phyloP scores from a whole-genome alignment of 2,329 filamentous ascomycete species.

The Delphinella strobiligena region DNA sequence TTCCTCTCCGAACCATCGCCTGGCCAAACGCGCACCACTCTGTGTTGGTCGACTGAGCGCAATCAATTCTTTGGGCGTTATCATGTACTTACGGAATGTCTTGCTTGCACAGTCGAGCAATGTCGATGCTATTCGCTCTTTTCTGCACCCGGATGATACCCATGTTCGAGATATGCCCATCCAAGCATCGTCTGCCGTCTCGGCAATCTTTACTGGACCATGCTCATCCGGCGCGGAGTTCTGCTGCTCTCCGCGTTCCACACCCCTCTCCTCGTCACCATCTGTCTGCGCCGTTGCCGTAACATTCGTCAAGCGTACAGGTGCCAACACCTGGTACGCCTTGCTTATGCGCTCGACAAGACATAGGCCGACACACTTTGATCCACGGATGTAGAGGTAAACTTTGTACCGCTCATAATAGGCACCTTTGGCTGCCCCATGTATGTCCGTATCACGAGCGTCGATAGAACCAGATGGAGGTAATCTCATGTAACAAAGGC shows the following conservation, averaged over 20 bases:
- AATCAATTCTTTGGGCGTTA: slow-evolving; percentile 41
- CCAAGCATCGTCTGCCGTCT: slow-evolving; percentile 33
- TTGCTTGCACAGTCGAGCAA: slow-evolving; percentile 44
- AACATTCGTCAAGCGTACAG: neutral
- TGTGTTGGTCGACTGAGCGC: slow-evolving; percentile 56
- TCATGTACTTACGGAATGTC: slow-evolving; percentile 44
- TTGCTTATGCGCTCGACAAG: slow-evolving; percentile 49
- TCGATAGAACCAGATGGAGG: neutral
- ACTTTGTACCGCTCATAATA: slow-evolving; percentile 41
- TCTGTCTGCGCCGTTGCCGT: slow-evolving; percentile 7
- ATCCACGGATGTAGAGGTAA: slow-evolving; percentile 49
- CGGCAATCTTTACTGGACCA: slow-evolving; percentile 28
- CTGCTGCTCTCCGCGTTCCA: neutral
- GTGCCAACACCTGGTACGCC: slow-evolving; percentile 37
- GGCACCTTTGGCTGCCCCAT: slow-evolving; percentile 9
- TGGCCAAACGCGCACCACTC: slow-evolving; percentile 45
- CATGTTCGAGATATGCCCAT: slow-evolving; percentile 55
- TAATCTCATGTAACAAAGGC: slow-evolving; percentile 11
- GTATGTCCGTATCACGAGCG: slow-evolving; percentile 11
- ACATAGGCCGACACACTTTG: slow-evolving; percentile 50
- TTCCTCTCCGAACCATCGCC: slow-evolving; percentile 43
- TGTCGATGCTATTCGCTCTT: slow-evolving; percentile 44
- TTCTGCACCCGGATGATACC: slow-evolving; percentile 45
- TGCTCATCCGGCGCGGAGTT: neutral
- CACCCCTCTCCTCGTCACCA: slow-evolving; percentile 5